phyloP scores from a whole-genome alignment of 176 grass and related monocot species.

The Avena insularis region DNA sequence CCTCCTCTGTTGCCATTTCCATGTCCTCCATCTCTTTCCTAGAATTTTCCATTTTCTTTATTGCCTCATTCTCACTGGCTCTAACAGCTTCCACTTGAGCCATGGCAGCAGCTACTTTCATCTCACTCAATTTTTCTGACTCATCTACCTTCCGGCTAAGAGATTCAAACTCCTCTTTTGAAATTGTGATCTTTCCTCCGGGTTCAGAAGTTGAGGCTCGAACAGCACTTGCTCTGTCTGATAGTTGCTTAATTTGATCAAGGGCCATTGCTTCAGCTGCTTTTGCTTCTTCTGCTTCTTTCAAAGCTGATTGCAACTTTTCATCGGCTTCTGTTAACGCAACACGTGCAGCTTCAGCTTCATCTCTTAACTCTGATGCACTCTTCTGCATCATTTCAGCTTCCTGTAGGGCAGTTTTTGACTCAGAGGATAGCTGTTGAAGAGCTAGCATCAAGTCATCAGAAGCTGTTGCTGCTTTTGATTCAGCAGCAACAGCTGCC shows the following conservation, averaged over 20 bases:
- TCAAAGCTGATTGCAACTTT: conserved; percentile 70
- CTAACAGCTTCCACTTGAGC: conserved; percentile 89
- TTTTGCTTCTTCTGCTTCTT: conserved; percentile 90
- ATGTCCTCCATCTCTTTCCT: conserved; percentile 95
- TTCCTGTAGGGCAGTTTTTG: conserved; percentile 80
- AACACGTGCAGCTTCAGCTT: conserved; percentile 70
- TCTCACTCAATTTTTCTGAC: conserved; percentile 89
- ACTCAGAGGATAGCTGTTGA: conserved; percentile 86
- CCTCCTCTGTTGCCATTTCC: conserved; percentile 83
- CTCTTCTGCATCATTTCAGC: conserved; percentile 90
- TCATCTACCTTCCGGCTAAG: conserved; percentile 85
- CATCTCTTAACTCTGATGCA: conserved; percentile 69
- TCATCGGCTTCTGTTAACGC: conserved; percentile 69
- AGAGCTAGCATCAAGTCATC: conserved; percentile 83
- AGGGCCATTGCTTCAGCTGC: conserved; percentile 85
- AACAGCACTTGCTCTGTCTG: conserved; percentile 72
- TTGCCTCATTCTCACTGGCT: conserved; percentile 88
- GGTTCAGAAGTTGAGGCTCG: conserved; percentile 83
- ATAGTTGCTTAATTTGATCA: conserved; percentile 86
- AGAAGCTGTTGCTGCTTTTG: conserved; percentile 79
- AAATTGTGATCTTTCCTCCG: conserved; percentile 84
- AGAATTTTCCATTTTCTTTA: conserved; percentile 71
- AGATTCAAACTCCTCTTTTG: conserved; percentile 90
- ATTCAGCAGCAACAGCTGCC: conserved; percentile 81
- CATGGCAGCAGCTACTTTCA: conserved; percentile 92